A percentile compares a stretch with the other conserved stretches of the same genome.
Conservation (phyloP, 2,329 filamentous ascomycete genomes). For the Fusarium solani-melongenae region DNA sequence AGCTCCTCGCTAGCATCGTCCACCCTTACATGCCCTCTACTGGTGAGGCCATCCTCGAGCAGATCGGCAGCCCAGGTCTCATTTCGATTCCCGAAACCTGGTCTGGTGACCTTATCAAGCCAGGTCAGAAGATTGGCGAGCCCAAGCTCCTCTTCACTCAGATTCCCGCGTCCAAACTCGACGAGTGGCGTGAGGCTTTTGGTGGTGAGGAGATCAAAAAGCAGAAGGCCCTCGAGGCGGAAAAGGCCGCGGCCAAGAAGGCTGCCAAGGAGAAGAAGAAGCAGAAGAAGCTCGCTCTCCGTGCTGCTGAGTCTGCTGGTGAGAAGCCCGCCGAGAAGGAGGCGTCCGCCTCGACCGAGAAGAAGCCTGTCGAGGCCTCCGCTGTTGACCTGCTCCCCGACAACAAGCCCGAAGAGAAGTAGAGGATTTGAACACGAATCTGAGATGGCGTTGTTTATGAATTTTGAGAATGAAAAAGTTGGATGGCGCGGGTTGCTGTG, state of each 20-base stretch:
- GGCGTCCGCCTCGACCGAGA: conserved; percentile 18
- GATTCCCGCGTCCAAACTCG: conserved; percentile 84
- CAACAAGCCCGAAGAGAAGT: conserved; percentile 32
- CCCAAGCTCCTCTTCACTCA: conserved; percentile 83
- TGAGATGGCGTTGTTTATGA: not conserved
- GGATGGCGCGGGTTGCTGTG: conserved; percentile 9
- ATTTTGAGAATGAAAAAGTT: not conserved
- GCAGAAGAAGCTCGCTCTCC: conserved; percentile 52
- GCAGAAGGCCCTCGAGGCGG: conserved; percentile 70
- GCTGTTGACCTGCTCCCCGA: conserved; percentile 33
- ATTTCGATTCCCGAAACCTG: conserved; percentile 74
- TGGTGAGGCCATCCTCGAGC: conserved; percentile 77
- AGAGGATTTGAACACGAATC: not conserved
- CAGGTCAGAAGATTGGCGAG: conserved; percentile 84
- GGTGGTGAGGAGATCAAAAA: conserved; percentile 74
- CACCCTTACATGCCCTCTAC: conserved; percentile 90
- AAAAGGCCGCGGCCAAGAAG: conserved; percentile 63
- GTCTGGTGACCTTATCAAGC: conserved; percentile 68
- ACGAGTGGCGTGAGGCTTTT: conserved; percentile 84
- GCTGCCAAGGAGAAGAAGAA: conserved; percentile 62
- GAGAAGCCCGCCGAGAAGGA: conserved; percentile 12
- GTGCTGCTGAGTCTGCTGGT: conserved; percentile 13
- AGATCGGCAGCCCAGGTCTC: conserved; percentile 70
- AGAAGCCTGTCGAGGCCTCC: conserved; percentile 35
- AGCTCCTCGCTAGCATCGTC: conserved; percentile 82